Conservation (phyloP, 129 eudicot species). For the Tagetes erecta region DNA sequence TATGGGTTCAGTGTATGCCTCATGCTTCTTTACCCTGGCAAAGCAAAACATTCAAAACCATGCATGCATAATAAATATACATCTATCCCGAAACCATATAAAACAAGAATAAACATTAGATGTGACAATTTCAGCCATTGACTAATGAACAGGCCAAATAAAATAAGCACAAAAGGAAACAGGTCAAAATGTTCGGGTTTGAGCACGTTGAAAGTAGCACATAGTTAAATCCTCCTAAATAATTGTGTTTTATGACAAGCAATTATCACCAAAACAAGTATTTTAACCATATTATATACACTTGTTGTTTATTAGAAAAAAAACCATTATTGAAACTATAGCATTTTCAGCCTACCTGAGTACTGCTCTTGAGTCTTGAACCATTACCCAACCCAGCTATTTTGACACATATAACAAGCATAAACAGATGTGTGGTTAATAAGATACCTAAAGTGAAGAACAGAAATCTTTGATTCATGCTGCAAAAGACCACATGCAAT, state of each 20-base stretch:
- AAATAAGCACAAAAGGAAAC: not conserved
- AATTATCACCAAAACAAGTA: not conserved
- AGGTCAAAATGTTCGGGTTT: not conserved
- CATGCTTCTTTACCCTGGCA: conserved; percentile 77
- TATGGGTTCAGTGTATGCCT: conserved; percentile 69
- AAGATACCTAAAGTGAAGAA: conserved; percentile 87
- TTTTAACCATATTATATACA: not conserved
- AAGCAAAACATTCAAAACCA: conserved; percentile 5
- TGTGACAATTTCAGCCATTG: not conserved
- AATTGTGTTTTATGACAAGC: not conserved
- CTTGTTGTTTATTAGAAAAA: not conserved
- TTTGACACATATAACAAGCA: conserved; percentile 3
- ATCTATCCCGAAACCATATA: not conserved
- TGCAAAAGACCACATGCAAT: conserved; percentile 82
- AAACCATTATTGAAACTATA: not conserved
- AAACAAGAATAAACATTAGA: not conserved
- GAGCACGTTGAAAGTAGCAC: not conserved
- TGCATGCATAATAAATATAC: not conserved
- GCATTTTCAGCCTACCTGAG: not conserved
- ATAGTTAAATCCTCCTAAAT: not conserved
- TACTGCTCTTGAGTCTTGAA: not conserved
- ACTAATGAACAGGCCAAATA: not conserved
- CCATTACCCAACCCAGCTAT: not conserved
- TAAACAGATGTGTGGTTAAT: not conserved
- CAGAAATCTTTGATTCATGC: conserved; percentile 93